phyloP scores from a whole-genome alignment of 208 protist species.

The Wallacemonas sp. region DNA sequence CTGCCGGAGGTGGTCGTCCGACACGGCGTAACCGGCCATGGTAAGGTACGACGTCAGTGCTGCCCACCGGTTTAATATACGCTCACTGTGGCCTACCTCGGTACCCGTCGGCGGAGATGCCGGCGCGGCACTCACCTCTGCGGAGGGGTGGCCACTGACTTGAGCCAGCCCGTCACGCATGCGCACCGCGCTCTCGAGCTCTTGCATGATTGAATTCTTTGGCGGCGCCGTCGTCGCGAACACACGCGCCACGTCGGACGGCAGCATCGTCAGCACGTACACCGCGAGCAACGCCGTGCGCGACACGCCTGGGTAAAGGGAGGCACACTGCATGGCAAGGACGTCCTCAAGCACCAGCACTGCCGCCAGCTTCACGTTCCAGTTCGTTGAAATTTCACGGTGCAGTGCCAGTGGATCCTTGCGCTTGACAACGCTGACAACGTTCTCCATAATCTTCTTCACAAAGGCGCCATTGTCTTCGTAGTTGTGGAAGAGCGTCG shows the following conservation, averaged over 20 bases:
- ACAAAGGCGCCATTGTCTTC: constrained; percentile 62
- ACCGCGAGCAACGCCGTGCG: constrained; percentile 65
- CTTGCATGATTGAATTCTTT: constrained; percentile 51
- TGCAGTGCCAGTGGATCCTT: constrained; percentile 57
- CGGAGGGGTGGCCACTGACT: not conserved
- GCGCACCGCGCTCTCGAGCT: constrained; percentile 76
- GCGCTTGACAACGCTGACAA: constrained; percentile 44
- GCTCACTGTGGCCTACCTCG: constrained; percentile 2
- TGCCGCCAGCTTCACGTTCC: constrained; percentile 72
- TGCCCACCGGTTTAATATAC: constrained; percentile 22
- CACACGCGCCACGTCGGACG: constrained; percentile 67
- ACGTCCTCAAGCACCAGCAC: constrained; percentile 76
- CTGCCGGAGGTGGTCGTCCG: not conserved
- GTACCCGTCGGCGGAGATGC: not conserved
- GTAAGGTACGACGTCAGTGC: constrained; percentile 25
- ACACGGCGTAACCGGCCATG: constrained; percentile 9
- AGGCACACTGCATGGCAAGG: constrained; percentile 43
- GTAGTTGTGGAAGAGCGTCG: constrained; percentile 49
- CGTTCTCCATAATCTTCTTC: constrained; percentile 69
- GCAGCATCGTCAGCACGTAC: constrained; percentile 74
- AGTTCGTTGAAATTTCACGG: constrained; percentile 74
- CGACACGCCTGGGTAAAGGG: constrained; percentile 59
- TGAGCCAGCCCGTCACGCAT: constrained; percentile 27
- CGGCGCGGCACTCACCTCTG: not conserved
- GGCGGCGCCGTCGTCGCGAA: constrained; percentile 51